Conservation (phyloP, 495 filamentous ascomycete species). For the Penicillium waksmanii region DNA sequence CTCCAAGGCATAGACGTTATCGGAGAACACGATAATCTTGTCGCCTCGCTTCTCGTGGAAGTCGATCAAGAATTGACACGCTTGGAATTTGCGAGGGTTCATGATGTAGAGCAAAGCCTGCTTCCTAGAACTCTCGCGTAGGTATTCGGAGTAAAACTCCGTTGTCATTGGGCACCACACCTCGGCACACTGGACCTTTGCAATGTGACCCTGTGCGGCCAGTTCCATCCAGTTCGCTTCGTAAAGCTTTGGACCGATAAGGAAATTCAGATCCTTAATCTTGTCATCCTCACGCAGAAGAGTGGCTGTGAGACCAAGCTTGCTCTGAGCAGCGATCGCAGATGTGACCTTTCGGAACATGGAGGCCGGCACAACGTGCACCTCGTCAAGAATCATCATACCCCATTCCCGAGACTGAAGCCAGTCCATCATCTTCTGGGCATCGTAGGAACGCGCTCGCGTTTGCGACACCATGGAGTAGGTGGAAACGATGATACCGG, state of each 20-base stretch:
- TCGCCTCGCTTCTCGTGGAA: slow-evolving; percentile 96
- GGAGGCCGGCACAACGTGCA: slow-evolving; percentile 95
- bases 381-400: slow-evolving; percentile 96
- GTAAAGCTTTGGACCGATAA: slow-evolving; percentile 97
- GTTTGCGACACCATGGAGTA: slow-evolving; percentile 98
- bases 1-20: slow-evolving; percentile 94
- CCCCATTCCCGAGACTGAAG: slow-evolving; percentile 93
- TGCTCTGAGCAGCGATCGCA: slow-evolving; percentile 89
- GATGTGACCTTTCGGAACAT: slow-evolving; percentile 95
- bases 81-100: slow-evolving; percentile 97
- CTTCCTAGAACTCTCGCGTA: slow-evolving; percentile 71
- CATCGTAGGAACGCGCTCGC: slow-evolving; percentile 82
- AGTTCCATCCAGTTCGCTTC: slow-evolving; percentile 99
- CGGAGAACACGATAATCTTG: slow-evolving; percentile 98
- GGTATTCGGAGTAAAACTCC: slow-evolving; percentile 96
- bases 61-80: slow-evolving; percentile 94
- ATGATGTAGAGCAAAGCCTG: slow-evolving; percentile 85
- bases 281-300: slow-evolving; percentile 97
- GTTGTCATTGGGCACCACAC: slow-evolving; percentile 99
- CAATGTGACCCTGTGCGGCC: slow-evolving; percentile 94
- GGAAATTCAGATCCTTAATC: slow-evolving; percentile 94
- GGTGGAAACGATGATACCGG: slow-evolving; percentile 94
- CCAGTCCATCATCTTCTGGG: slow-evolving; percentile 98
- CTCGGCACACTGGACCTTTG: slow-evolving; percentile 95
- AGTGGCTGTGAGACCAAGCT: slow-evolving; percentile 95